These are phyloP conservation scores for Hemileccinum impolitum DNA, from an alignment of 768 basidiomycete species.

Conservation along the genomic window DNA sequence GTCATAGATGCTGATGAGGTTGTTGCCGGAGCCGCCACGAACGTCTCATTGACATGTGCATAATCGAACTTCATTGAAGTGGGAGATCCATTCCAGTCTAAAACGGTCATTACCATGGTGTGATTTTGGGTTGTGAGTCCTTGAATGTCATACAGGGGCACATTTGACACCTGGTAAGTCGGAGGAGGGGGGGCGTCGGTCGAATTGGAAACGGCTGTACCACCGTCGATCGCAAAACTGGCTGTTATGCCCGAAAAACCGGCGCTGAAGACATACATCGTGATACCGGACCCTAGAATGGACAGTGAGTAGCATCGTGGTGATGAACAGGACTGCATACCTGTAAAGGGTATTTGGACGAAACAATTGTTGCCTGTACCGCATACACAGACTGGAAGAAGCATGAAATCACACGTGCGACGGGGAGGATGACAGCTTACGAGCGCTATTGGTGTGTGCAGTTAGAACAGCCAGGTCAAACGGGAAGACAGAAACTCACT, in stretches of 20 bases:
- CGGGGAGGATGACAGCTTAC: constrained; percentile 8
- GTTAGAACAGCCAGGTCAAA: background rate
- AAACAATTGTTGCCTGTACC: constrained; percentile 11
- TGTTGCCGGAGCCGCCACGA: constrained; percentile 6
- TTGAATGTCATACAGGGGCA: constrained; percentile 17
- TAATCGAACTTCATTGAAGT: constrained; percentile 29
- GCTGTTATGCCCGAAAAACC: constrained; percentile 19
- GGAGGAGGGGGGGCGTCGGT: constrained; percentile 6
- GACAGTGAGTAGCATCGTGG: background rate
- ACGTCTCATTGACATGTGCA: constrained; percentile 22
- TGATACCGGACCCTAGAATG: constrained; percentile 22
- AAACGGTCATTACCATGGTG: constrained; percentile 19
- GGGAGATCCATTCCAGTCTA: constrained; percentile 14
- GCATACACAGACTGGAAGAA: constrained; percentile 15
- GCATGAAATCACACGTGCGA: background rate
- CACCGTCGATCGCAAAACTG: constrained; percentile 20
- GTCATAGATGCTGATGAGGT: constrained; percentile 3
- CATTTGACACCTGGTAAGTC: constrained; percentile 19
- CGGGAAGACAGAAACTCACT: constrained; percentile 12
- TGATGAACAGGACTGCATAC: constrained; percentile 1
- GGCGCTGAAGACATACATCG: constrained; percentile 25
- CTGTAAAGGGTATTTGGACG: constrained; percentile 20
- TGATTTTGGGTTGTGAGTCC: constrained; percentile 16
- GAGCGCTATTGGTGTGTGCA: constrained; percentile 6
- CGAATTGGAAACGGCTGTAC: constrained; percentile 1